Conservation (phyloP, 2,329 filamentous ascomycete species). For the Neospermospora avenae region DNA sequence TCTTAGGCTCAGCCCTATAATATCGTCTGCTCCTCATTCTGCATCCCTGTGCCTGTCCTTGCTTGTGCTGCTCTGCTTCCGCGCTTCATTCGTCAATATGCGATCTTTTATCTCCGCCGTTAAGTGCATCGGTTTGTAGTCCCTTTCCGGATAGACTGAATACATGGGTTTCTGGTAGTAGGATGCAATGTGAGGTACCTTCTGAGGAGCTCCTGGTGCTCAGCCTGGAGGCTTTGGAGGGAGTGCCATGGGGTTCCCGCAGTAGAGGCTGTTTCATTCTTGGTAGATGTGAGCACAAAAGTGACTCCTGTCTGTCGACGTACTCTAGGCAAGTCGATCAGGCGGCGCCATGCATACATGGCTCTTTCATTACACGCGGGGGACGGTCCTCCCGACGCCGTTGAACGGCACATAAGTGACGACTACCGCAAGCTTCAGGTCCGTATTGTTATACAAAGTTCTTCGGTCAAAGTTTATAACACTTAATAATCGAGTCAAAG, state of each 20-base stretch:
- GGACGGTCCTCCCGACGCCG: background rate
- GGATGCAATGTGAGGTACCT: too few species aligned
- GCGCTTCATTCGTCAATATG: background rate
- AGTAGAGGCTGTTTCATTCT: background rate
- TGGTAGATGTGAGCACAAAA: background rate
- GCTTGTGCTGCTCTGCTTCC: background rate
- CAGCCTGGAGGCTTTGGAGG: slow-evolving; percentile 3
- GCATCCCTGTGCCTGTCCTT: background rate
- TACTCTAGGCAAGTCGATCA: background rate
- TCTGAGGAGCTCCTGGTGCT: background rate
- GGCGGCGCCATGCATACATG: slow-evolving; percentile 5
- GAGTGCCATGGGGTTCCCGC: background rate
- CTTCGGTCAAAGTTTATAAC: background rate
- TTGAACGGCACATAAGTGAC: background rate
- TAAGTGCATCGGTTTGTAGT: background rate
- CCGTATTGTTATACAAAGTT: background rate
- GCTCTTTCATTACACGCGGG: background rate
- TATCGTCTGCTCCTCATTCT: background rate
- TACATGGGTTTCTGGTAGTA: background rate
- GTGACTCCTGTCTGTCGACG: background rate
- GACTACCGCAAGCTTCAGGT: background rate
- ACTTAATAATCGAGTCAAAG: background rate
- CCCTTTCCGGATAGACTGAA: background rate
- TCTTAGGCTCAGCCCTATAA: slow-evolving; percentile 6
- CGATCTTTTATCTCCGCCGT: background rate